Evolutionary conservation across 2,329 filamentous ascomycete genomes (phyloP).

Genomic region (Microcera coccophila): DNA sequence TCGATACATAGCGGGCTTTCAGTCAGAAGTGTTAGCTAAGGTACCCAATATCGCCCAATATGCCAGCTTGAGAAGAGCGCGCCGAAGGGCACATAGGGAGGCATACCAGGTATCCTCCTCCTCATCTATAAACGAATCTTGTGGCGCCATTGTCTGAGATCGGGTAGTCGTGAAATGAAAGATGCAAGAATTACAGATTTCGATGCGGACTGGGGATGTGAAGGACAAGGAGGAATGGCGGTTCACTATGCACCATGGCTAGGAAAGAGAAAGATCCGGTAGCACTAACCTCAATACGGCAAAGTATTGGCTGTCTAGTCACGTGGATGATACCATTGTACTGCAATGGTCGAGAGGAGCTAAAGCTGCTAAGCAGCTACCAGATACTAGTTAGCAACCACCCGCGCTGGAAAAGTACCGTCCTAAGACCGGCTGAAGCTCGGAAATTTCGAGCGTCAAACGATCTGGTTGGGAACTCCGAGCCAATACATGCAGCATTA

Average conservation of each 20-base stretch:
- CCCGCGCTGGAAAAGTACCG: constrained; percentile 9
- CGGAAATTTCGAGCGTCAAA: constrained; percentile 23
- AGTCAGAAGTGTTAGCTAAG: constrained; percentile 19
- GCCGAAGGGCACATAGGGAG: constrained; percentile 6
- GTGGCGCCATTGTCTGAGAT: constrained; percentile 55
- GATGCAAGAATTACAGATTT: not conserved
- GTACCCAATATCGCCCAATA: constrained; percentile 20
- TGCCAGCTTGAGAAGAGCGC: constrained; percentile 14
- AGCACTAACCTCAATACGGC: constrained; percentile 18
- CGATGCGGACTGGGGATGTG: constrained; percentile 1
- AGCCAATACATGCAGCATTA: constrained; percentile 28
- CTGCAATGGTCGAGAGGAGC: not conserved
- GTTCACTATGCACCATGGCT: constrained; percentile 29
- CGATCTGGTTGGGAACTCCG: constrained; percentile 22
- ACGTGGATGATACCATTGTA: constrained; percentile 20
- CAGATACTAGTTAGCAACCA: not conserved
- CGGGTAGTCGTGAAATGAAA: not conserved
- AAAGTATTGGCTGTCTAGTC: constrained; percentile 14
- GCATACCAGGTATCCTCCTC: constrained; percentile 66
- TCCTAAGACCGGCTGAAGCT: constrained; percentile 27
- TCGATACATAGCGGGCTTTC: constrained; percentile 95
- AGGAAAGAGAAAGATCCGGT: constrained; percentile 28
- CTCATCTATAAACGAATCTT: constrained; percentile 69
- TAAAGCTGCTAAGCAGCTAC: constrained; percentile 18
- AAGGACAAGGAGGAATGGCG: constrained; percentile 22